Base-by-base conservation (phyloP, 192 early-diverging fungal species). In the Fimicolochytrium jonesii region DNA sequence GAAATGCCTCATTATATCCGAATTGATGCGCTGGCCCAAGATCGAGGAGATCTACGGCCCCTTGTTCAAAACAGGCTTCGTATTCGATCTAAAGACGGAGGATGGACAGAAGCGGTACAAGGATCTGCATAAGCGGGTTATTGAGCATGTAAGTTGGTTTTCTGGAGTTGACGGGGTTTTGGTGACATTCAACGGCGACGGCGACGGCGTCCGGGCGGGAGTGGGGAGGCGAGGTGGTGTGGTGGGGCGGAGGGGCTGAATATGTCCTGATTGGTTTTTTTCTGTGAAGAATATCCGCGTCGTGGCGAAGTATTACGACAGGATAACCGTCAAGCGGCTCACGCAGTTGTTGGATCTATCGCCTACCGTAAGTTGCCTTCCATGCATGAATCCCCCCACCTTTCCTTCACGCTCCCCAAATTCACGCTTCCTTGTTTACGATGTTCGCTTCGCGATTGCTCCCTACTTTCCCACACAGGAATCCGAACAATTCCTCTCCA, bases 21-120 rank as follows among this genome's bases (percentile, higher is more conserved):
- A 99, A 80, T 74, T 99, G 69, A 88, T 95, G 78, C 87, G 92
- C 59, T 99, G 97, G 97, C 78, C 93, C 7, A 87, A 87, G 52
- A 91, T 99, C 56, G 89, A 94, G 71, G 83, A 92, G 67, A 76
- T 91, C 48, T 99, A 97, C 66, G 93, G 91, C 1, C 61, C 79
- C 0, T 76, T 82, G 37, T 78, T 96, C 59, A 82, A 85, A 47
- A 68, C 82, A 51, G 90, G 92, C 9, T 74, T 73, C 15, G 89
- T 90, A 6, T 92, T 99, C 69, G 75, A 81, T 17, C 64, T 70
- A 6, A 70, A 70, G 44, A 87, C 84, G 6, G 90, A 93, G 49
- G 87, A 85, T 28, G 91, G 92, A 28, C 71, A 84, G 63, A 84
- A 87, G 73, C 82, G 90, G 62, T 88, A 86, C 82, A 76, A 83